Conservation (phyloP, 2,329 filamentous ascomycete species). For the Dactylellina cionopaga region DNA sequence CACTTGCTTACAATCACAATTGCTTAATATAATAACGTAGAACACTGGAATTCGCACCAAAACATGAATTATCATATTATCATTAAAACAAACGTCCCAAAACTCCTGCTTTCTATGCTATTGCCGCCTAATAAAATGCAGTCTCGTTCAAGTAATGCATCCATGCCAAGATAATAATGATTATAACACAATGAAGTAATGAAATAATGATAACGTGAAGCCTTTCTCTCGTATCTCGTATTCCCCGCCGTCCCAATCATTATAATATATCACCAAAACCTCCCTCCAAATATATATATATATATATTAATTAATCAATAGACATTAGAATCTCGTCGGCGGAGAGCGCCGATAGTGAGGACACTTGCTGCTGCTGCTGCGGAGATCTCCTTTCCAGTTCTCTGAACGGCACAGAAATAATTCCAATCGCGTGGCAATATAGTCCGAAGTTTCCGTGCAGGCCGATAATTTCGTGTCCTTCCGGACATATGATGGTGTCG, state of each 20-base stretch:
- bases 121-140: not conserved
- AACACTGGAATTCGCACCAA: not conserved
- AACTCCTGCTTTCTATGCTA: slow-evolving; percentile 6
- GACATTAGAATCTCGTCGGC: slow-evolving; percentile 24
- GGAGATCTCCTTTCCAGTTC: slow-evolving; percentile 34
- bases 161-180: too few species aligned
- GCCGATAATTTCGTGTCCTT: slow-evolving; percentile 44
- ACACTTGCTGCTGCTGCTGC: too few species aligned
- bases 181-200: too few species aligned
- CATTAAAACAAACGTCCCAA: not conserved
- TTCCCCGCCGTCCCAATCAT: too few species aligned
- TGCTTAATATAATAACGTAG: too few species aligned
- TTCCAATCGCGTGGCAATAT: slow-evolving; percentile 46
- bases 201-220: too few species aligned
- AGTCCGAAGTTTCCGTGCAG: slow-evolving; percentile 49
- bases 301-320: not conserved
- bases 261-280: too few species aligned
- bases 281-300: not conserved
- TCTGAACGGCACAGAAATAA: slow-evolving; percentile 38
- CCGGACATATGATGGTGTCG: slow-evolving; percentile 46
- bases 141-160: not conserved
- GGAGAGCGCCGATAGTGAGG: not conserved
- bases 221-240: too few species aligned
- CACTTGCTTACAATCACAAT: too few species aligned
- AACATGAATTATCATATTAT: not conserved